A percentile compares a stretch with the other conserved stretches of the same genome.
Evolutionary conservation across 305 asterid species (phyloP).

Genomic region (Fraxinus angustifolia): DNA sequence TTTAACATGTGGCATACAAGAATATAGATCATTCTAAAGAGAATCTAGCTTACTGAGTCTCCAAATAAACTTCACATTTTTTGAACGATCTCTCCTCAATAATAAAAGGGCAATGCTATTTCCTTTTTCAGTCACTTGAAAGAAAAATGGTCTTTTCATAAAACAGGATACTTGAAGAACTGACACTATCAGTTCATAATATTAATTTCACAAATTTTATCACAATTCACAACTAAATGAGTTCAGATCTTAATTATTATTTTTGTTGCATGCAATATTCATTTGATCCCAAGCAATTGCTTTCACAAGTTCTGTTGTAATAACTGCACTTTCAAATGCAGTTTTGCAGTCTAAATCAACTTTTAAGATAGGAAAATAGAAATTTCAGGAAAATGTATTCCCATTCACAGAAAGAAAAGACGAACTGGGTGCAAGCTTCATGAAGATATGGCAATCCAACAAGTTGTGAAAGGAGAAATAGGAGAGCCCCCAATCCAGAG

Average conservation of each 20-base stretch:
- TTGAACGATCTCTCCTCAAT: background rate
- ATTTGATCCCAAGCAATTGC: background rate
- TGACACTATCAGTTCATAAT: background rate
- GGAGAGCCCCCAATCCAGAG: background rate
- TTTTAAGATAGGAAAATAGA: background rate
- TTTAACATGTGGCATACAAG: background rate
- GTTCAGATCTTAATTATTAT: background rate
- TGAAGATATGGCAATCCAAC: background rate
- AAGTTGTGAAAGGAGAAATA: background rate
- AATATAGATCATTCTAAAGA: background rate
- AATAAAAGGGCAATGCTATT: background rate
- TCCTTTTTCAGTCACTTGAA: background rate
- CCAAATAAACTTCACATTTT: background rate
- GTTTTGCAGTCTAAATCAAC: background rate
- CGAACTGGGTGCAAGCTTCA: background rate
- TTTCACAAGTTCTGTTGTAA: background rate
- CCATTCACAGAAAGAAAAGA: background rate
- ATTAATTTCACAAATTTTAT: background rate
- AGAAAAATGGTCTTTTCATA: background rate
- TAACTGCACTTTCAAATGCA: background rate
- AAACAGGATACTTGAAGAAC: background rate
- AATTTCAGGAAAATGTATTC: background rate
- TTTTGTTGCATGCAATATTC: background rate
- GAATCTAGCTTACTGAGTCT: background rate
- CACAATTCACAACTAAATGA: background rate